These are phyloP conservation scores for Plantago elongata DNA, from an alignment of 257 asterid species.

Conservation along the genomic window DNA sequence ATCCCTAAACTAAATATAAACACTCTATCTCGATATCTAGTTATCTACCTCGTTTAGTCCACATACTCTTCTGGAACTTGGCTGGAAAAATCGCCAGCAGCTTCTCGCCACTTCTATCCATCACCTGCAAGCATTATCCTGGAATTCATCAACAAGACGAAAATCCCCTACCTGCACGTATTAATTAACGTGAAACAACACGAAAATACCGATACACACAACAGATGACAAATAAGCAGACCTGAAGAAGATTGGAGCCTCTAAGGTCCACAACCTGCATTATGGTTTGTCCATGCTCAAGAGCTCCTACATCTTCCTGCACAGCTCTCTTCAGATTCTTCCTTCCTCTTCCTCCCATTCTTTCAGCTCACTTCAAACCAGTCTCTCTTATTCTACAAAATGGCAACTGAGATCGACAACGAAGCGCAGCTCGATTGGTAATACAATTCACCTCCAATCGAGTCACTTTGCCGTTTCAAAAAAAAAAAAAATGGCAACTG, in stretches of 20 bases:
- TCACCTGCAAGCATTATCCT: slow-evolving; percentile 38
- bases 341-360: slow-evolving; percentile 69
- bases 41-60: slow-evolving; percentile 70
- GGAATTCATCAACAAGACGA: slow-evolving; percentile 1
- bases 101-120: slow-evolving; percentile 64
- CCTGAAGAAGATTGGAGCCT: slow-evolving; percentile 82
- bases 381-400: slow-evolving; percentile 15
- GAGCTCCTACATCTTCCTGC: slow-evolving; percentile 40
- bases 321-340: slow-evolving; percentile 80
- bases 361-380: not conserved
- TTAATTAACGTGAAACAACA: no score
- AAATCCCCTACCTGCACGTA: no score
- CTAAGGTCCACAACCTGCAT: slow-evolving; percentile 81
- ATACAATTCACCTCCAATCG: no score
- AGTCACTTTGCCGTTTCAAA: no score
- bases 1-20: not conserved
- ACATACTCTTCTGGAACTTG: slow-evolving; percentile 86
- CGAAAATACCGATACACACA: not conserved
- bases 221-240: slow-evolving; percentile 12
- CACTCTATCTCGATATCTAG: not conserved
- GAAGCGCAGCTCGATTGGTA: no score
- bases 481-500: not conserved
- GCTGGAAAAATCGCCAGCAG: slow-evolving; percentile 79
- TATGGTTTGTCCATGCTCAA: slow-evolving; percentile 53
- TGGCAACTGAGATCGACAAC: not conserved